Evolutionary conservation across 768 basidiomycete genomes (phyloP), one percentile per base, ranked within the genome.

Genomic region (Rhizopogon rudus): DNA sequence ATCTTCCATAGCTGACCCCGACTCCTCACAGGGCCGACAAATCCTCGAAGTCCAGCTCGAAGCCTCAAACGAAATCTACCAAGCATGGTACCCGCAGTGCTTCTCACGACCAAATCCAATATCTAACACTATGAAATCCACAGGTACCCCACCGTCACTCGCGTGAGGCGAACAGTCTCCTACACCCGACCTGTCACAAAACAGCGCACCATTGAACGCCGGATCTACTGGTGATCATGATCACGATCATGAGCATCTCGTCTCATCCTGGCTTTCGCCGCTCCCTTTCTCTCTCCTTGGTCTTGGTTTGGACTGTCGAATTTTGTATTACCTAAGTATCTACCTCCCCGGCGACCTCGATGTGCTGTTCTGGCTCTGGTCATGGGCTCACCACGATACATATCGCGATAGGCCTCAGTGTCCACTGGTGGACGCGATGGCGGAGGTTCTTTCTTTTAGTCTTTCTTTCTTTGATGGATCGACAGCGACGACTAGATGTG

Each of bases 41-140:
- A 79, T 92, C 61, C 73, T 93, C 58, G 87, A 91, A 65, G 86
- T 93, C 31, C 90, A 88, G 65, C 81, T 93, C 55, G 88, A 91
- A 55, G 72, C 78, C 14, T 48, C 46, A 3, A 75, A 77, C 29
- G 82, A 87, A 53, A 64, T 89, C 53, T 87, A 85, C 79, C 73
- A 86, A 53, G 84, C 86, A 43, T 87, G 82, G 84, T 86, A 59
- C 56, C 31, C 43, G 5, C n/a, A 0, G 14, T 16, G 16, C 7
- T 51, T 56, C 3, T 3, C 52, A n/a, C 9, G 17, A 35, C 53
- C 31, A 5, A 25, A 42, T 45, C 39, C 28, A 37, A 12, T 54
- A 49, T 20, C 56, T 62, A 40, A 60, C 53, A 13, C 31, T 44
- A 50, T 44, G 4, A 3, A 41, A n/a, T 12, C 42, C 45, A 37